phyloP scores from a whole-genome alignment of 805 yeast genomes.

The Candida hispaniensis region DNA sequence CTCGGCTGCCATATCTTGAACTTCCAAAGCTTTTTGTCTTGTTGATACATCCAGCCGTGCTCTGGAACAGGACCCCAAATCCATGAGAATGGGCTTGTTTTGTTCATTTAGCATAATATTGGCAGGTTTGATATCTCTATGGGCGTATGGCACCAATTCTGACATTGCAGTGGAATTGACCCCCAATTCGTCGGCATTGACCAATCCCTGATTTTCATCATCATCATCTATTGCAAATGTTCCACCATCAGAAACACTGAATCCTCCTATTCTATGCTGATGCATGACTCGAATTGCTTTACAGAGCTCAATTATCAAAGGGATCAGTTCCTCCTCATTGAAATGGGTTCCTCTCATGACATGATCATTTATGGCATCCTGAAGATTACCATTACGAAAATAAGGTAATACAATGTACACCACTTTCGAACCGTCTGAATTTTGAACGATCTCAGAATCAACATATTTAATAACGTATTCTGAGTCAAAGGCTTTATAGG shows the following conservation, averaged over 20 bases:
- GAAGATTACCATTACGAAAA: constrained; percentile 61
- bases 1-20: constrained; percentile 74
- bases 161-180: constrained; percentile 41
- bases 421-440: constrained; percentile 65
- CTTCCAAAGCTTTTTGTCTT: constrained; percentile 59
- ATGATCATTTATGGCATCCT: constrained; percentile 61
- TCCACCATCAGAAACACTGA: constrained; percentile 1
- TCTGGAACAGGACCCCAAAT: constrained; percentile 66
- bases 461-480: constrained; percentile 54
- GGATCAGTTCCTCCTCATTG: constrained; percentile 53
- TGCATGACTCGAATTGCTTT: constrained; percentile 73
- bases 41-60: constrained; percentile 47
- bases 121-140: constrained; percentile 81
- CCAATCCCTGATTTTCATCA: constrained; percentile 23
- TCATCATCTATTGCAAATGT: constrained; percentile 3
- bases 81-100: constrained; percentile 70
- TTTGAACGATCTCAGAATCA: constrained; percentile 63
- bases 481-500: constrained; percentile 56
- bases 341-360: constrained; percentile 44
- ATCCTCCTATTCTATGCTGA: constrained; percentile 26
- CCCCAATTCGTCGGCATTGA: constrained; percentile 24
- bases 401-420: constrained; percentile 74
- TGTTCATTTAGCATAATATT: constrained; percentile 70
- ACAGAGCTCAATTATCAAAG: constrained; percentile 56
- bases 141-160: constrained; percentile 63